Conservation (phyloP, 2,329 filamentous ascomycete genomes). For the Fusarium circinatum region DNA sequence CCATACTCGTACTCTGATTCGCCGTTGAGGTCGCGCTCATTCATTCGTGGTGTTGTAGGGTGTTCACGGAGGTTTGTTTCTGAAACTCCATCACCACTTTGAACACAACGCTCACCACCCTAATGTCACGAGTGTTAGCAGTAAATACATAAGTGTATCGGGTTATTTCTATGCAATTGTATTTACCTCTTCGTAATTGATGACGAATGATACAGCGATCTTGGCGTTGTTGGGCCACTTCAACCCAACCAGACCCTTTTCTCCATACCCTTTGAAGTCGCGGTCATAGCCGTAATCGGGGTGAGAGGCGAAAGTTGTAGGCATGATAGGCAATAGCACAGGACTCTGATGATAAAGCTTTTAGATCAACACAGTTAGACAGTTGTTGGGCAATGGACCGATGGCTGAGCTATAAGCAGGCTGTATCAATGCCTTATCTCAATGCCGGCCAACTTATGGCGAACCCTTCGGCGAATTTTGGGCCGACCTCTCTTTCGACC, state of each 20-base stretch:
- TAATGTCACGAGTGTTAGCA: background rate
- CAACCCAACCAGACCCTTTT: background rate
- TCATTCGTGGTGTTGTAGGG: background rate
- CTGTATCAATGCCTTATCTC: background rate
- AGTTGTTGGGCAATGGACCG: background rate
- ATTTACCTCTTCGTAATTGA: conserved; percentile 9
- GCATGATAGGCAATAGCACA: background rate
- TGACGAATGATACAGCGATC: conserved; percentile 3
- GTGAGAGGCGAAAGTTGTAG: background rate
- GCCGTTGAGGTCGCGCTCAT: background rate
- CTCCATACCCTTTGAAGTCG: conserved; percentile 10
- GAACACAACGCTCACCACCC: conserved; percentile 1
- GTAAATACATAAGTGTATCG: background rate
- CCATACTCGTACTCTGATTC: conserved; percentile 22
- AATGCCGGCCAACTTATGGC: background rate
- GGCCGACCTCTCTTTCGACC: background rate
- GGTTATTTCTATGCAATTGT: background rate
- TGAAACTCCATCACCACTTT: background rate
- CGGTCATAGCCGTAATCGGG: background rate
- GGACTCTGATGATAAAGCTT: background rate
- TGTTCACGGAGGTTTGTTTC: background rate
- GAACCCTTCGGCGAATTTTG: background rate
- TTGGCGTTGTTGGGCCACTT: conserved; percentile 8
- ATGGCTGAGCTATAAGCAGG: background rate
- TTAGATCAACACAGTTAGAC: background rate